phyloP scores from a whole-genome alignment of 441 rosid genomes.

The Kokia cookei region DNA sequence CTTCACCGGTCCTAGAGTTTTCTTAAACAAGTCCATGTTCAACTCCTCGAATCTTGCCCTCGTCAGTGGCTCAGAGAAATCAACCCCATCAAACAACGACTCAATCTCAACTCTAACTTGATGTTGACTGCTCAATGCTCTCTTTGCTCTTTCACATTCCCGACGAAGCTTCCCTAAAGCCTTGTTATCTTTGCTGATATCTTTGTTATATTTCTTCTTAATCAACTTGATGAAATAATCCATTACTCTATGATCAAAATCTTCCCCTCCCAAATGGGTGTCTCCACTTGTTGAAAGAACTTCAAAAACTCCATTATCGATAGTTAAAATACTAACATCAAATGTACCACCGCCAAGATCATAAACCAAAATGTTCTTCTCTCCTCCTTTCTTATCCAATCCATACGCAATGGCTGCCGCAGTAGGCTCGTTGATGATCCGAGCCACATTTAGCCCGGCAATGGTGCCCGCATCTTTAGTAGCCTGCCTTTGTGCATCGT shows the following conservation, averaged over 20 bases:
- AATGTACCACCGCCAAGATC: constrained; percentile 13
- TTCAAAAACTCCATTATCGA: constrained; percentile 11
- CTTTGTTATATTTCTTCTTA: constrained; percentile 8
- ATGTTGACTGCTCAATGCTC: constrained; percentile 16
- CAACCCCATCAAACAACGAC: constrained; percentile 8
- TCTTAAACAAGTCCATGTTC: constrained; percentile 11
- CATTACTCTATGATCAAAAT: constrained; percentile 11
- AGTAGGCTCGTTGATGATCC: constrained; percentile 13
- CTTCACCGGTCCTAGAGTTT: constrained; percentile 11
- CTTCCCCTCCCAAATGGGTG: constrained; percentile 16
- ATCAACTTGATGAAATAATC: constrained; percentile 11
- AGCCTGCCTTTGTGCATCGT: constrained; percentile 14
- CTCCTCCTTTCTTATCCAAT: constrained; percentile 1
- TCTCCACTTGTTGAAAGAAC: constrained; percentile 8
- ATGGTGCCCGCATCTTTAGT: constrained; percentile 14
- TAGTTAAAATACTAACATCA: constrained; percentile 7
- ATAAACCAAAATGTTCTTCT: constrained; percentile 9
- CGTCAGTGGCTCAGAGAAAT: constrained; percentile 12
- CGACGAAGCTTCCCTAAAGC: constrained; percentile 11
- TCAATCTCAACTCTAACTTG: constrained; percentile 9
- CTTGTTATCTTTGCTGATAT: constrained; percentile 6
- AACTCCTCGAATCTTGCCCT: constrained; percentile 13
- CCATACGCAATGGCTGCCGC: constrained; percentile 11
- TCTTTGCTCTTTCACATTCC: constrained; percentile 12
- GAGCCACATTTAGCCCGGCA: constrained; percentile 10